Evolutionary conservation across 345 rosid genomes (phyloP).

Genomic region (Microthlaspi erraticum): DNA sequence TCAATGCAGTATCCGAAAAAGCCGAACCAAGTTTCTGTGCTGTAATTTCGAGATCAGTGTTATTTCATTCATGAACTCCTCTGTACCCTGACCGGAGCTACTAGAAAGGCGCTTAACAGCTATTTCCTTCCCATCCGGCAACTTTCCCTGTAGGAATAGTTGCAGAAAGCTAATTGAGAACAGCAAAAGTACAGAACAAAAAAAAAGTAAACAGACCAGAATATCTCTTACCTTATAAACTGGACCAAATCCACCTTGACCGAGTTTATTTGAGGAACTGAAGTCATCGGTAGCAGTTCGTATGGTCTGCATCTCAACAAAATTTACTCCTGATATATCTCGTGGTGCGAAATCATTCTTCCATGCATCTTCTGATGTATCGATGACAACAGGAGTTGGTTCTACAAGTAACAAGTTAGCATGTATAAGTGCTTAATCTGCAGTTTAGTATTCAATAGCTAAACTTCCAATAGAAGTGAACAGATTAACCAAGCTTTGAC

Average conservation of each 20-base stretch:
- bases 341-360: slow-evolving; percentile 6
- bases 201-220: neutral
- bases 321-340: slow-evolving; percentile 23
- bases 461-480: too few relatives aligned
- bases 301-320: slow-evolving; percentile 27
- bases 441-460: neutral
- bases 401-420: neutral
- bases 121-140: slow-evolving; percentile 46
- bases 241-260: slow-evolving; percentile 42
- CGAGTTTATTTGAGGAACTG: slow-evolving; percentile 33
- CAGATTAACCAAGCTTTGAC: too few relatives aligned
- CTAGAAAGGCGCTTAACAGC: slow-evolving; percentile 58
- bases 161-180: neutral
- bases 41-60: slow-evolving; percentile 56
- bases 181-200: neutral
- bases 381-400: neutral
- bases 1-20: slow-evolving; percentile 57
- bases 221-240: slow-evolving; percentile 30
- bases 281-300: slow-evolving; percentile 28
- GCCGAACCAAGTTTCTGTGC: slow-evolving; percentile 61
- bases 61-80: slow-evolving; percentile 53
- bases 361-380: neutral
- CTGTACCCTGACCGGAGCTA: slow-evolving; percentile 51
- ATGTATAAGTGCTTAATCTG: slow-evolving; percentile 2
- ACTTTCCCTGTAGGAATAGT: slow-evolving; percentile 41